Conservation (phyloP, 2,329 filamentous ascomycete species). For the Fusarium brachygibbosum region DNA sequence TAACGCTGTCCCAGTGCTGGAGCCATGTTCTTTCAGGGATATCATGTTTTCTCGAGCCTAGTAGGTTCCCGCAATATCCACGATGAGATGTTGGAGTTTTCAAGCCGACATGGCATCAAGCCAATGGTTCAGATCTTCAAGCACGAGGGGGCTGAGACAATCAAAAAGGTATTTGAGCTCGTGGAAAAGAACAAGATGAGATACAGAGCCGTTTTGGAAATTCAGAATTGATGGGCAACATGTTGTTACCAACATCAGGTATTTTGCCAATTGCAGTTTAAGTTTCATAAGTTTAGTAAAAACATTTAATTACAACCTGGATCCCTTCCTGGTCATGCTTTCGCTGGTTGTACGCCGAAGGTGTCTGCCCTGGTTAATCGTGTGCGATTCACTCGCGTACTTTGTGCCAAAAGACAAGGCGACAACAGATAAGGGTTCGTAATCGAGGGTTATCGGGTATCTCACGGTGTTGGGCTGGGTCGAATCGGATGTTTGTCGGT, state of each 20-base stretch:
- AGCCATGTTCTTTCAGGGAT: conserved; percentile 21
- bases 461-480: neutral
- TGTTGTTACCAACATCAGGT: neutral
- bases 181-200: conserved; percentile 13
- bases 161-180: neutral
- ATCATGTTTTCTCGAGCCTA: conserved; percentile 11
- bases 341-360: neutral
- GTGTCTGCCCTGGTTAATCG: neutral
- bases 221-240: neutral
- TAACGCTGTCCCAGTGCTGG: neutral
- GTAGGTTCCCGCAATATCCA: conserved; percentile 12
- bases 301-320: too few relatives aligned
- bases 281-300: too few relatives aligned
- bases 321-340: too few relatives aligned
- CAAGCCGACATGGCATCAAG: conserved; percentile 1
- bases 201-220: conserved; percentile 17
- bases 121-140: conserved; percentile 16
- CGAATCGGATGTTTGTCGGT: neutral
- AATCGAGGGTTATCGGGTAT: neutral
- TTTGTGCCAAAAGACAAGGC: neutral
- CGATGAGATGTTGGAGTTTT: conserved; percentile 20
- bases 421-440: neutral
- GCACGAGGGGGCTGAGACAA: conserved; percentile 7
- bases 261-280: too few relatives aligned
- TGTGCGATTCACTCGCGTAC: too few relatives aligned